These are phyloP conservation scores for Trichoderma brevicompactum DNA, from an alignment of 2,329 filamentous ascomycete genomes.

Conservation along the genomic window DNA sequence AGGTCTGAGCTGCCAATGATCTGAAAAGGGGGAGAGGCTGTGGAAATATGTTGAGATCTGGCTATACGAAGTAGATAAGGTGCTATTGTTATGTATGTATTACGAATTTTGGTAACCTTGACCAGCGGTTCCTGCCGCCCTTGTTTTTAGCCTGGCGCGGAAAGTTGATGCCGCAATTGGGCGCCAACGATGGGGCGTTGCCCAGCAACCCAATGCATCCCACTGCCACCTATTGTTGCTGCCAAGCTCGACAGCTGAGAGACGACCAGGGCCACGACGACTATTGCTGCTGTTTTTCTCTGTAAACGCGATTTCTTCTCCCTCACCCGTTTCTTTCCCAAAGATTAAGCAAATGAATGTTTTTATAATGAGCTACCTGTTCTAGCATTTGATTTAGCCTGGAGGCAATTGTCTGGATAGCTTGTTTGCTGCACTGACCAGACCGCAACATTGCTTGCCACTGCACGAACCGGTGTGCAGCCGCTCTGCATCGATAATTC, in stretches of 20 bases:
- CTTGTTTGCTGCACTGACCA: background rate
- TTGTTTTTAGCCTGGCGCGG: background rate
- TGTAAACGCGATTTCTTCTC: background rate
- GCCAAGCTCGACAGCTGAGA: slow-evolving; percentile 8
- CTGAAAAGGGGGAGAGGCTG: background rate
- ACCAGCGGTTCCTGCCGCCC: no score
- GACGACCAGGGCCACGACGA: slow-evolving; percentile 1
- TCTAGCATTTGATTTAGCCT: background rate
- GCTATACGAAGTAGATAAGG: no score
- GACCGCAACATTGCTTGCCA: background rate
- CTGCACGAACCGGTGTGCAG: slow-evolving; percentile 6
- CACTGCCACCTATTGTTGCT: background rate
- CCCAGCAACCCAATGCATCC: slow-evolving; percentile 26
- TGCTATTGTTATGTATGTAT: no score
- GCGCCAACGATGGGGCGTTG: slow-evolving; percentile 24
- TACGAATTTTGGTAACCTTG: no score
- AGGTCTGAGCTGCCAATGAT: background rate
- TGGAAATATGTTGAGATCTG: no score
- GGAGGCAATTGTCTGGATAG: background rate
- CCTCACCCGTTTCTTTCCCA: background rate
- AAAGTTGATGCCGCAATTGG: no score
- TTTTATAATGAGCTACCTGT: background rate
- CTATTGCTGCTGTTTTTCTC: background rate
- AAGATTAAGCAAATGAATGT: background rate
- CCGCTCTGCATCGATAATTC: background rate